phyloP scores from a whole-genome alignment of 305 asterid species.

The Fraxinus platypoda region DNA sequence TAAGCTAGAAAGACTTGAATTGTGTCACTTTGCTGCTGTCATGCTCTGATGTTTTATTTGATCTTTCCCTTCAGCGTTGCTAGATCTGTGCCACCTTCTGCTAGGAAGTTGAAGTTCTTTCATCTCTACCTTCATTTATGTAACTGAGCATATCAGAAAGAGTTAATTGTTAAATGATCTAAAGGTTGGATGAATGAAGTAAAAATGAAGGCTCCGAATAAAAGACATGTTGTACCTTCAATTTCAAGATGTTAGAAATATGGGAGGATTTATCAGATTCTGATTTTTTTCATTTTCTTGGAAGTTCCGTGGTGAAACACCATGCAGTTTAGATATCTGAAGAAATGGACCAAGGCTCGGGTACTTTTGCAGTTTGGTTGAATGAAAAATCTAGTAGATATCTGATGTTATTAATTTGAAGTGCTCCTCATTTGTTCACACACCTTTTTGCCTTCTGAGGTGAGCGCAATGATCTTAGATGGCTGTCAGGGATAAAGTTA shows the following conservation, averaged over 20 bases:
- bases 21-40: neutral
- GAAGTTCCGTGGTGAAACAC: neutral
- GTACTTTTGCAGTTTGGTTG: neutral
- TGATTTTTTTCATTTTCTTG: neutral
- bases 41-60: neutral
- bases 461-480: neutral
- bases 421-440: neutral
- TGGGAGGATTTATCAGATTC: neutral
- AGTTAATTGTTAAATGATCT: neutral
- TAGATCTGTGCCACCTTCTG: neutral
- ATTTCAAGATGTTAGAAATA: neutral
- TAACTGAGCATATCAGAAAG: neutral
- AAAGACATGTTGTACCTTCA: neutral
- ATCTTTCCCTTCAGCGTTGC: neutral
- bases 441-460: neutral
- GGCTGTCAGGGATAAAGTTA: neutral
- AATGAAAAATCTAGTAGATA: neutral
- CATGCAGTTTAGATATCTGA: neutral
- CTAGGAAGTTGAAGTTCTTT: neutral
- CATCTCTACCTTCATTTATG: neutral
- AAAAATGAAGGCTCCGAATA: neutral
- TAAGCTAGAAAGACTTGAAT: neutral
- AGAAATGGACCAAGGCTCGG: neutral
- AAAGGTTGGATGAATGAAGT: neutral
- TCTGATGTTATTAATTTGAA: neutral